phyloP scores from a whole-genome alignment of 179 eudicot species.

The Beta lomatogona region DNA sequence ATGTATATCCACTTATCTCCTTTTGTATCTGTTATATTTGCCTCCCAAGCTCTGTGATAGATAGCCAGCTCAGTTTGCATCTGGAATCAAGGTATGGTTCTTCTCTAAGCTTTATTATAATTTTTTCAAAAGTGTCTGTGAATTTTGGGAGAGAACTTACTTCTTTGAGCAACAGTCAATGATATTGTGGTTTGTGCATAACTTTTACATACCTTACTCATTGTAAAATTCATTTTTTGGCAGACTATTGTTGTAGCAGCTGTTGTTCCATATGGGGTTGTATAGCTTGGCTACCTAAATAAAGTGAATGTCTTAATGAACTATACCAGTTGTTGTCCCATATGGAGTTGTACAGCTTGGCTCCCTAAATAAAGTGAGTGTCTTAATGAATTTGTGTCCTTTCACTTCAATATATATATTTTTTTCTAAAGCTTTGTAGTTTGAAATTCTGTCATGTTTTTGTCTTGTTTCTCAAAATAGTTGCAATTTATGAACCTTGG shows the following conservation, averaged over 20 bases:
- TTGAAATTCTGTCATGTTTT: neutral
- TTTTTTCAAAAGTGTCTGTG: neutral
- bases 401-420: neutral
- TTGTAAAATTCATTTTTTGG: slow-evolving; percentile 27
- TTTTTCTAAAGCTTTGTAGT: neutral
- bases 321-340: slow-evolving; percentile 52
- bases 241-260: slow-evolving; percentile 84
- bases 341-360: slow-evolving; percentile 88
- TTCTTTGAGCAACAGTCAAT: neutral
- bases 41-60: slow-evolving; percentile 56
- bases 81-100: slow-evolving; percentile 74
- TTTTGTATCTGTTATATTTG: slow-evolving; percentile 24
- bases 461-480: too few species aligned
- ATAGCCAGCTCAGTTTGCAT: slow-evolving; percentile 73
- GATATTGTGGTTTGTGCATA: neutral
- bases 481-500: neutral
- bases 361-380: slow-evolving; percentile 69
- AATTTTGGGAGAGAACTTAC: neutral
- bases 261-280: slow-evolving; percentile 74
- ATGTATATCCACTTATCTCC: slow-evolving; percentile 2
- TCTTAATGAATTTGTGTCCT: neutral
- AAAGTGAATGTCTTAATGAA: slow-evolving; percentile 44
- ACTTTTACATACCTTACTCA: neutral
- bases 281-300: slow-evolving; percentile 81
- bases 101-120: neutral